Evolutionary conservation across 805 yeast genomes (phyloP).

Genomic region (Lachancea kluyveri): DNA sequence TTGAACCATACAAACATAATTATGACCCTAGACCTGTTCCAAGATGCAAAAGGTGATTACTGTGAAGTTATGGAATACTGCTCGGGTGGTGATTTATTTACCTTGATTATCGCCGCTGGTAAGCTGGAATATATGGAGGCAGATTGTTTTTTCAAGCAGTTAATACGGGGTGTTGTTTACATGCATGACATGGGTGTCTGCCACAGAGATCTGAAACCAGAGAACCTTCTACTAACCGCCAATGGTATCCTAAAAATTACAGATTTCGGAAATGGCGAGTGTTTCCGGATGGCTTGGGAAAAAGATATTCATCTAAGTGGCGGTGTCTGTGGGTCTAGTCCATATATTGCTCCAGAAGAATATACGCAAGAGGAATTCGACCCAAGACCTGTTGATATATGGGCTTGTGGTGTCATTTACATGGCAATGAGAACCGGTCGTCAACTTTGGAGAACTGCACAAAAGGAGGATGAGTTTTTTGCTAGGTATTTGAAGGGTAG

Average conservation of each 20-base stretch:
- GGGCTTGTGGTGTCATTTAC: conserved; percentile 92
- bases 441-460: conserved; percentile 85
- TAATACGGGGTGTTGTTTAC: conserved; percentile 75
- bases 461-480: conserved; percentile 74
- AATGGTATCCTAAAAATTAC: conserved; percentile 74
- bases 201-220: conserved; percentile 94
- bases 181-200: conserved; percentile 89
- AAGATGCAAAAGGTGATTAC: conserved; percentile 77
- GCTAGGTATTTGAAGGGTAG: conserved; percentile 68
- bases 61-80: conserved; percentile 85
- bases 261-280: conserved; percentile 83
- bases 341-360: conserved; percentile 90
- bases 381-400: conserved; percentile 75
- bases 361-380: conserved; percentile 61
- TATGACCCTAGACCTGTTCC: conserved; percentile 65
- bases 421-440: conserved; percentile 95
- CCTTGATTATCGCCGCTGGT: conserved; percentile 69
- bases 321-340: conserved; percentile 81
- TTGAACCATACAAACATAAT: conserved; percentile 75
- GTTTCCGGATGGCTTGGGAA: conserved; percentile 84
- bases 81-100: conserved; percentile 74
- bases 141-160: conserved; percentile 84
- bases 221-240: conserved; percentile 72
- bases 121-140: conserved; percentile 77
- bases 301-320: conserved; percentile 58